Base-by-base conservation (phyloP, 306 rosid species). In the Begonia masoniana region DNA sequence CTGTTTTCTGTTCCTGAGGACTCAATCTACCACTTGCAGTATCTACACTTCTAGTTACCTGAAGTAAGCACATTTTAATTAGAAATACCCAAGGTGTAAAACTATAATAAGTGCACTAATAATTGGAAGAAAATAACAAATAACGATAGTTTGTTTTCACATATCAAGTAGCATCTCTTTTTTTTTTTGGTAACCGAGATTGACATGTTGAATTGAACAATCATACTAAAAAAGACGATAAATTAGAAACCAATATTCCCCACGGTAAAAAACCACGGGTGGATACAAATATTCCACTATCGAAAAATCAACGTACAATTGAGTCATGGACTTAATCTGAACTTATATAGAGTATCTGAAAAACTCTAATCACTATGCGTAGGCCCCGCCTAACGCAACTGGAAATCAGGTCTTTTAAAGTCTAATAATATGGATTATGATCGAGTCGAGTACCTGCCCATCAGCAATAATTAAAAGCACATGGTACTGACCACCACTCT, bases 401-500 rank as follows among this genome's bases (percentile, higher is more conserved):
- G 9, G 39, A 31, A 31, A 31, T 31, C 39, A 31, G 8, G 39
- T 31, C 9, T 0, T 31, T 31, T 31, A 7, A 31, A 31, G 8
- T 31, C 9, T 31, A 31, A 31, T 31, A 31, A 31, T 31, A 31
- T 31, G 8, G 39, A 31, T 31, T 31, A 31, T 31, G 39, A 31
- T 45, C 49, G 15, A 12, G 6, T 10, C 15, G 13, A 11, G 57
- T 62, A 68, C 73, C 47, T 62, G 62, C 54, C 47, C 49, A 21
- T 59, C 63, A 3, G 63, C 63, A 39, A 59, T 59, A 47, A 59
- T 59, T 47, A 59, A 9, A 54, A 59, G 63, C 35, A 59, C 55
- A n/a, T 59, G 63, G 50, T 59, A 59, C 55, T 59, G 63, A n/a
- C 63, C 63, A 42, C 63, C 63, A 36, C 63, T 59, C 47, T 49